Percentiles rank a stretch among this genome's conserved stretches.
Evolutionary conservation across 306 rosid genomes (phyloP).

Genomic region (peach (Prunus persica)): Prunus_persica_NCBIv2 NC_034015.1:16548501-16549000

Average conservation of each 20-base stretch:
- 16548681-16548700: neutral
- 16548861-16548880: slow-evolving; percentile 42
- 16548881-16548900: slow-evolving; percentile 1
- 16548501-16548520: slow-evolving; percentile 25
- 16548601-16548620: slow-evolving; percentile 89
- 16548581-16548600: slow-evolving; percentile 84
- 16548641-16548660: slow-evolving; percentile 67
- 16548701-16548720: neutral
- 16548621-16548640: slow-evolving; percentile 56
- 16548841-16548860: slow-evolving; percentile 81
- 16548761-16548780: neutral
- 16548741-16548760: neutral
- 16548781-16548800: slow-evolving; percentile 47
- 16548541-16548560: slow-evolving; percentile 17
- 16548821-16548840: slow-evolving; percentile 74
- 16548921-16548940: neutral
- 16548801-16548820: slow-evolving; percentile 58
- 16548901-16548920: slow-evolving; percentile 11
- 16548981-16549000: slow-evolving; percentile 46
- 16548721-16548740: neutral
- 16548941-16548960: slow-evolving; percentile 62
- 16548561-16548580: slow-evolving; percentile 41
- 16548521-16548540: neutral
- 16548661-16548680: slow-evolving; percentile 66
- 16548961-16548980: slow-evolving; percentile 64